phyloP scores from a whole-genome alignment of 352 stramenopile species.

The Phytopythium boreale region DNA sequence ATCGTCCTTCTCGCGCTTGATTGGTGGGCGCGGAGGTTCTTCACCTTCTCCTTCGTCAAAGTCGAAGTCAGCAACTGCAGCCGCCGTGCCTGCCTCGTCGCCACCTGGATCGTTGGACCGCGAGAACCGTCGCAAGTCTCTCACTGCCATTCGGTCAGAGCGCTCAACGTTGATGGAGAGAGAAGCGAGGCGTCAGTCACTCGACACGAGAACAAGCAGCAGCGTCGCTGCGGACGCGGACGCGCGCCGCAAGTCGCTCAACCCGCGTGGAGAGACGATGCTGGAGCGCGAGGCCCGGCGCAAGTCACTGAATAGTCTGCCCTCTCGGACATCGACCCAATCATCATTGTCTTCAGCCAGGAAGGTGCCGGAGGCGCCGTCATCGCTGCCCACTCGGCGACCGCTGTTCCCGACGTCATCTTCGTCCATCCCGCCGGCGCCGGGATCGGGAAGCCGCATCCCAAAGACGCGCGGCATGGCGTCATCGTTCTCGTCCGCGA shows the following conservation, averaged over 20 bases:
- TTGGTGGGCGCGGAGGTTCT: not conserved
- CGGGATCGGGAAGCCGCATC: slow-evolving; percentile 6
- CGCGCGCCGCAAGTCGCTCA: slow-evolving; percentile 4
- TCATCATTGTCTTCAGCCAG: slow-evolving; percentile 17
- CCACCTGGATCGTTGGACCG: not conserved
- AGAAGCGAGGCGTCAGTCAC: slow-evolving; percentile 4
- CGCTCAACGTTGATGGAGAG: not conserved
- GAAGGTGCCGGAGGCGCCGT: slow-evolving; percentile 10
- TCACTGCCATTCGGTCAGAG: slow-evolving; percentile 4
- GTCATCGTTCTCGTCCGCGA: slow-evolving; percentile 12
- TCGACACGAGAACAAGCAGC: slow-evolving; percentile 1
- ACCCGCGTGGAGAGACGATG: slow-evolving; percentile 18
- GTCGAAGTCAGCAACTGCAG: not conserved
- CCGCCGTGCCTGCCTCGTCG: not conserved
- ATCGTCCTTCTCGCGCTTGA: slow-evolving; percentile 9
- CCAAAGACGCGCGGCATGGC: slow-evolving; percentile 11
- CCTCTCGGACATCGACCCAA: slow-evolving; percentile 18
- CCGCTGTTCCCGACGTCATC: slow-evolving; percentile 7
- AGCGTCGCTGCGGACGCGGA: not conserved
- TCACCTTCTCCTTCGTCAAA: not conserved
- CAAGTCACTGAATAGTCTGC: slow-evolving; percentile 44
- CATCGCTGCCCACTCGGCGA: slow-evolving; percentile 9
- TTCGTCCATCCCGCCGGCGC: slow-evolving; percentile 5
- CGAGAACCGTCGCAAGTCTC: slow-evolving; percentile 8
- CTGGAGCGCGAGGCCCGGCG: slow-evolving; percentile 29